Base-by-base conservation (phyloP, 805 yeast species). In the Debaryomyces prosopidis region DNA sequence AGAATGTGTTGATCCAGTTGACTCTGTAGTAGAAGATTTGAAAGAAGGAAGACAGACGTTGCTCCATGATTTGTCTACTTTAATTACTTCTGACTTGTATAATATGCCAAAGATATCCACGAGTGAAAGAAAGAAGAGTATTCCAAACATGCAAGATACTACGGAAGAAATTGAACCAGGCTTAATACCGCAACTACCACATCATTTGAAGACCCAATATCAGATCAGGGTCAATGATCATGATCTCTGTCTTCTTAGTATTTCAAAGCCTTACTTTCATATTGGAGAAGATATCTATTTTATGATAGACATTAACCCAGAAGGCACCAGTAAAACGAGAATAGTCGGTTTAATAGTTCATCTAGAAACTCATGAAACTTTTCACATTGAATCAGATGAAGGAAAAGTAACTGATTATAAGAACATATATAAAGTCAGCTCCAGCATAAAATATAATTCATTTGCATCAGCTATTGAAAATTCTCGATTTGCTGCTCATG, bases 291-390 rank as follows among this genome's bases (percentile, higher is more conserved):
- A 71, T 43, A 51, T 71, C 10, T 52, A 61, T 42, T 70, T 65
- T 45, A 49, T 53, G 1, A 50, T 72, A n/a, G 63, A 66, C 40
- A 51, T 63, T 12, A 61, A 59, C 33, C 60, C 62, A 10, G 36
- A 44, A 17, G 48, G 36, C 4, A 50, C 36, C 14, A 47, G 44
- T 19, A 46, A 46, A n/a, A 54, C 66, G 1, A 61, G 59, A 33
- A 60, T 70, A 5, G 66, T 61, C 1, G 77, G 77, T 1, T 45
- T 62, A 18, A 55, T 66, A 4, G 58, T 54, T 8, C 67, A 65
- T 45, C 38, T 71, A n/a, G 76, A 70, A 49, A 76, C 75, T 9
- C 69, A 67, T 43, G 76, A 72, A 44, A 40, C 54, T 3, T 71
- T 60, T 50, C 72, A 71, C 46, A 42, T 57, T 14, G 42, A 47